Evolutionary conservation across 1,284 basidiomycete species (phyloP).

Genomic region (Cystobasidium sp.): DNA sequence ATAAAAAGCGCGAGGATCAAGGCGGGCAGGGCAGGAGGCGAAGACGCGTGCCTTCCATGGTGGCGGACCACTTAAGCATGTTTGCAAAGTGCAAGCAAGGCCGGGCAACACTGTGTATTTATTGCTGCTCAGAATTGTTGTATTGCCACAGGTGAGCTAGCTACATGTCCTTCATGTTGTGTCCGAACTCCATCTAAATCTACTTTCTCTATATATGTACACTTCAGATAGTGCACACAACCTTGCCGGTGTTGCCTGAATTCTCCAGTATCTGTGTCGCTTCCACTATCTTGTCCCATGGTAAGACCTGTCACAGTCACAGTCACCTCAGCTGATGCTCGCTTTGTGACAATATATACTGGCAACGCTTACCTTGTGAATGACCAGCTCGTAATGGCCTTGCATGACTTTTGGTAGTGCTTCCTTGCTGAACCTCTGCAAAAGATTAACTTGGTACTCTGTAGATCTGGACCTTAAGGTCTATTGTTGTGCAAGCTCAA

Average conservation of each 20-base stretch:
- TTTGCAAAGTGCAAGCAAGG: no score
- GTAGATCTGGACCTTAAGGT: slow-evolving; percentile 79
- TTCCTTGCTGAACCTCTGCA: slow-evolving; percentile 67
- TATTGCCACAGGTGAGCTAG: no score
- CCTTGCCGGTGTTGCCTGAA: slow-evolving; percentile 71
- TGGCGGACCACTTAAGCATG: no score
- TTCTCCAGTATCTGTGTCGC: slow-evolving; percentile 86
- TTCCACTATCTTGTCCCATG: slow-evolving; percentile 79
- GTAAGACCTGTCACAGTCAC: slow-evolving; percentile 65
- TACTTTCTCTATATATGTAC: no score
- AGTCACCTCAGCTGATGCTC: not conserved
- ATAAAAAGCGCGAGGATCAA: no score
- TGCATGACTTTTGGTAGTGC: slow-evolving; percentile 67
- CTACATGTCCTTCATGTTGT: no score
- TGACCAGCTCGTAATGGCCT: slow-evolving; percentile 71
- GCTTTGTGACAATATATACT: not conserved
- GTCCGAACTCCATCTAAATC: no score
- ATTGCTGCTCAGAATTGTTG: no score
- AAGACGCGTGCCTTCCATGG: no score
- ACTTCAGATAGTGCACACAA: slow-evolving; percentile 50
- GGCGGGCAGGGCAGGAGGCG: not conserved
- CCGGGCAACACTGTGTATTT: no score
- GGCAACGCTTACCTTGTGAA: slow-evolving; percentile 67
- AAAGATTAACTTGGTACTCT: slow-evolving; percentile 78
- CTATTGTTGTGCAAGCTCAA: slow-evolving; percentile 58